Evolutionary conservation across 1,139 yeast genomes (phyloP), one percentile per base, ranked within the genome.

Genomic region (Yarrowia galli): DNA sequence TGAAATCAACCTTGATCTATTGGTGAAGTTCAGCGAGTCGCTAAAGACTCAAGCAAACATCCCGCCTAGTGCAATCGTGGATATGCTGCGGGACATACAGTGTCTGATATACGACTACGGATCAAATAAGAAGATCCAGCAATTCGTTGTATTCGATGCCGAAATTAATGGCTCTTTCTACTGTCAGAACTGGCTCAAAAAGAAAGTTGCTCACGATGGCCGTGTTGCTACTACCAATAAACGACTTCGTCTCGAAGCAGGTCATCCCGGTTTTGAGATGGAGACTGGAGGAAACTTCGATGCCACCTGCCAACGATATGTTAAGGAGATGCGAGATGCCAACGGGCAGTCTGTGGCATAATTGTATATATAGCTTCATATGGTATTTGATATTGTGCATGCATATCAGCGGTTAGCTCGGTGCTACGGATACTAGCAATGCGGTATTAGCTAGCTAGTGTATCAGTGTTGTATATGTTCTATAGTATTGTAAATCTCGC

Each of bases 111-210:
- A 72, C 56, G 67, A 69, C n/a, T 70, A 72, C 18, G 74, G 77
- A 6, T 70, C 72, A 22, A 63, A 69, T 13, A 69, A 69, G 25
- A 72, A 73, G 13, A 67, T 76, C 51, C 68, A 69, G 20, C 74
- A 74, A 67, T 78, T 76, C 65, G 68, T 76, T 53, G 73, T 72
- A 28, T 75, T 81, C 2, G 82, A 80, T 65, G 67, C 71, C 12
- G 79, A 79, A 67, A 72, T 75, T 23, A 74, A 76, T 66, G 81
- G 82, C 4, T 78, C 79, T 0, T 72, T 75, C 53, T 68, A 73
- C 32, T 72, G 73, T 18, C 75, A 74, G 22, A 70, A 69, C 35
- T 67, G 71, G 40, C 69, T 69, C 16, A 70, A 73, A 53, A 66
- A 69, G 28, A 74, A 75, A 61, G 65, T 73, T 22, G 72, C 72